These are phyloP conservation scores for Populus tremula DNA, from an alignment of 345 rosid species.

Conservation along the genomic window DNA sequence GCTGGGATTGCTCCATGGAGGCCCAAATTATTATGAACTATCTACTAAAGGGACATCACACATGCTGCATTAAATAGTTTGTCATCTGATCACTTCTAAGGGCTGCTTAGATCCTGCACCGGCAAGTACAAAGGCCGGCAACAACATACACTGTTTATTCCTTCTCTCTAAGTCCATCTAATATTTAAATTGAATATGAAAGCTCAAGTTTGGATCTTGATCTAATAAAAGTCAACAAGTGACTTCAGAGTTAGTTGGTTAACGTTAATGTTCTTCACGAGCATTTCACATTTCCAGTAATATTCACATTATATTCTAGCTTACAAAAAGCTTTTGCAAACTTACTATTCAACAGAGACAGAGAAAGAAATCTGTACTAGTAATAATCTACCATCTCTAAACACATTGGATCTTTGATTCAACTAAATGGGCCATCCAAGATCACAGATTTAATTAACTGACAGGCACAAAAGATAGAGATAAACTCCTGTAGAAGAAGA, in stretches of 20 bases:
- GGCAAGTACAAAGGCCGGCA: background rate
- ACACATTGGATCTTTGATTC: conserved; percentile 5
- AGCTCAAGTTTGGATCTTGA: background rate
- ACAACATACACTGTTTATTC: background rate
- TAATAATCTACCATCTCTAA: background rate
- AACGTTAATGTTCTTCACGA: background rate
- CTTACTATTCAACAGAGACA: background rate
- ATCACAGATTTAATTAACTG: background rate
- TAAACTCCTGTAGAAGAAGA: background rate
- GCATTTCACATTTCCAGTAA: background rate
- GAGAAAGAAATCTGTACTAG: background rate
- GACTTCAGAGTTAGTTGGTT: background rate
- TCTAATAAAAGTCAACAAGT: background rate
- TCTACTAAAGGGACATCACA: background rate
- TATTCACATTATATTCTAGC: background rate
- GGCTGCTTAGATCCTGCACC: background rate
- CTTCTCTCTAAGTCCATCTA: background rate
- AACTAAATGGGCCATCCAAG: conserved; percentile 5
- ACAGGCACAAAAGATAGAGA: background rate
- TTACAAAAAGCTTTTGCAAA: background rate
- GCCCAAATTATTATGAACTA: background rate
- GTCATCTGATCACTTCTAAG: background rate
- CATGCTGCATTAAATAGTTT: background rate
- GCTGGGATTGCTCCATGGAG: background rate
- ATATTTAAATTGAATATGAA: background rate